Conservation (phyloP, 2,329 filamentous ascomycete genomes). For the Bimuria novae-zelandiae region DNA sequence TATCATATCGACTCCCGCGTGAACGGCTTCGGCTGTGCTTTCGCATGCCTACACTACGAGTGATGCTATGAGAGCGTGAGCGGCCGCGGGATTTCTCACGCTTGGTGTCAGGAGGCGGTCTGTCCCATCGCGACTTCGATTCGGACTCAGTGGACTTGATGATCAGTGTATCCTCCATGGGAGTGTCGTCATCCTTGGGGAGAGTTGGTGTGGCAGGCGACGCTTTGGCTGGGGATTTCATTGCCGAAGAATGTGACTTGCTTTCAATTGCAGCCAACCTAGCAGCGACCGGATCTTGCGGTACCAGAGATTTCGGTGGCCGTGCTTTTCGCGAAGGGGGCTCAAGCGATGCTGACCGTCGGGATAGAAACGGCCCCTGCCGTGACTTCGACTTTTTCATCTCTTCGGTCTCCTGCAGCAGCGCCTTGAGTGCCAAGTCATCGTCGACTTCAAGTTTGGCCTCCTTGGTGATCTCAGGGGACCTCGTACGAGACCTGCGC, state of each 20-base stretch:
- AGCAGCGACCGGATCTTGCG: slow-evolving; percentile 37
- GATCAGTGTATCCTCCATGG: slow-evolving; percentile 34
- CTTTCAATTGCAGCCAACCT: slow-evolving; percentile 37
- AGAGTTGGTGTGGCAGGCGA: slow-evolving; percentile 20
- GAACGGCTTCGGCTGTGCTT: slow-evolving; percentile 39
- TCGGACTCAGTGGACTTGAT: slow-evolving; percentile 20
- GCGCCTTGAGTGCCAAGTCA: slow-evolving; percentile 39
- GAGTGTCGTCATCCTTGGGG: slow-evolving; percentile 27
- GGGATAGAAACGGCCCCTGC: slow-evolving; percentile 42
- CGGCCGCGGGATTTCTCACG: slow-evolving; percentile 31
- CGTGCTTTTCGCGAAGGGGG: slow-evolving; percentile 45
- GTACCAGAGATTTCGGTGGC: slow-evolving; percentile 41
- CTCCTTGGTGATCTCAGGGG: slow-evolving; percentile 28
- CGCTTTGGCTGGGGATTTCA: slow-evolving; percentile 31
- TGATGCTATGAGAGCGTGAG: slow-evolving; percentile 38
- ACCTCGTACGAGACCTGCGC: slow-evolving; percentile 25
- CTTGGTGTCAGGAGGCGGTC: slow-evolving; percentile 27
- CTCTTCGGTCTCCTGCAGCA: slow-evolving; percentile 44
- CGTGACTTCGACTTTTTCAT: slow-evolving; percentile 46
- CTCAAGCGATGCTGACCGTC: slow-evolving; percentile 46
- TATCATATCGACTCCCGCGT: slow-evolving; percentile 37
- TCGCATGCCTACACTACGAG: slow-evolving; percentile 27
- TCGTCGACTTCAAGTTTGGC: slow-evolving; percentile 43
- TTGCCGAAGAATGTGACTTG: slow-evolving; percentile 30
- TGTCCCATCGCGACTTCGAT: slow-evolving; percentile 31